Percentiles rank a stretch among this genome's conserved stretches.
Conservation (phyloP, 495 filamentous ascomycete species). For the Delitschia confertaspora region DNA sequence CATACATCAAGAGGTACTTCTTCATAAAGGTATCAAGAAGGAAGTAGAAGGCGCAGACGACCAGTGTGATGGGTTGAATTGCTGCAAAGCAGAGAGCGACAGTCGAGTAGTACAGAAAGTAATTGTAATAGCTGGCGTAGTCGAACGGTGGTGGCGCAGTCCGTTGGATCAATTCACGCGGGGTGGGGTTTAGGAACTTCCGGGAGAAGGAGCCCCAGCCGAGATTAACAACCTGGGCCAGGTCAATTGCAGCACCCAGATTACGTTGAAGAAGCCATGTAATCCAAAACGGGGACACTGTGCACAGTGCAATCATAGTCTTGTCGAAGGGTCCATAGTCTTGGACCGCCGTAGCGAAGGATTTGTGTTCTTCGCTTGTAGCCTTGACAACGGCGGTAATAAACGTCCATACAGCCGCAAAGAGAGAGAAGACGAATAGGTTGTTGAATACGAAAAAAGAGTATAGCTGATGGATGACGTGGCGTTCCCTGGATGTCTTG, state of each 20-base stretch:
- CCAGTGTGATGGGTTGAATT: slow-evolving; percentile 83
- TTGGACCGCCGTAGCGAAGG: slow-evolving; percentile 60
- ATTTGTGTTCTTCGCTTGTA: slow-evolving; percentile 36
- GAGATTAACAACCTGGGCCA: slow-evolving; percentile 74
- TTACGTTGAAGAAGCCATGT: slow-evolving; percentile 88
- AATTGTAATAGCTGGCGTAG: slow-evolving; percentile 94
- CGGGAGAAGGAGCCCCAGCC: slow-evolving; percentile 72
- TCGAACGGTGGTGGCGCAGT: slow-evolving; percentile 90
- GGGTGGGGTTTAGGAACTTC: slow-evolving; percentile 79
- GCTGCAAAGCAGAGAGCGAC: slow-evolving; percentile 79
- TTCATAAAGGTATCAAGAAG: slow-evolving; percentile 77
- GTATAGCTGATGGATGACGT: slow-evolving; percentile 86
- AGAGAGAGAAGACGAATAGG: slow-evolving; percentile 84
- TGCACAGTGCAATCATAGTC: slow-evolving; percentile 61
- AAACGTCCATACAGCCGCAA: slow-evolving; percentile 68
- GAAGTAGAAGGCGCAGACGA: slow-evolving; percentile 86
- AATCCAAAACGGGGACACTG: slow-evolving; percentile 84
- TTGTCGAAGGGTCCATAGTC: slow-evolving; percentile 50
- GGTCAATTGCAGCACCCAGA: slow-evolving; percentile 79
- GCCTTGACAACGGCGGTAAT: slow-evolving; percentile 52
- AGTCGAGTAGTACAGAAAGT: slow-evolving; percentile 88
- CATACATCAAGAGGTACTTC: slow-evolving; percentile 90
- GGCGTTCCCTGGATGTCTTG: slow-evolving; percentile 86
- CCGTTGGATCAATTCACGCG: slow-evolving; percentile 84
- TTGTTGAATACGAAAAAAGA: slow-evolving; percentile 98